These are phyloP conservation scores for Dysphania ambrosioides DNA, from an alignment of 148 eudicot genomes.

Conservation along the genomic window DNA sequence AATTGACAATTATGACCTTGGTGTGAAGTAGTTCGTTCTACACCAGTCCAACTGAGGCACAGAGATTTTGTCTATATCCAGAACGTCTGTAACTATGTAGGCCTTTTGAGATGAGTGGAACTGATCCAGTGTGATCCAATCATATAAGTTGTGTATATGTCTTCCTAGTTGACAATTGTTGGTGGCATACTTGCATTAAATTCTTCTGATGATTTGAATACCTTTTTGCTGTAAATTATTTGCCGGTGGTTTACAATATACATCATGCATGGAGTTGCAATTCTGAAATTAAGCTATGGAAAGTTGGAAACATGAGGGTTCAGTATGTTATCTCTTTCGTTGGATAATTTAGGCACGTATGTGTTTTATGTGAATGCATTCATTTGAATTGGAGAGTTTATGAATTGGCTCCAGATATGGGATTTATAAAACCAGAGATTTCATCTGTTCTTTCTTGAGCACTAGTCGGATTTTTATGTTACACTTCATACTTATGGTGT, in stretches of 20 bases:
- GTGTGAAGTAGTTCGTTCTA: background rate
- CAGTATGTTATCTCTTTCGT: background rate
- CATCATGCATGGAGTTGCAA: background rate
- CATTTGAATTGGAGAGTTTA: background rate
- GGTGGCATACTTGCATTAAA: background rate
- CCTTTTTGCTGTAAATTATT: constrained; percentile 1
- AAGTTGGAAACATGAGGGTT: background rate
- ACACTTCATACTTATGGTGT: background rate
- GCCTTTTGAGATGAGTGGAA: background rate
- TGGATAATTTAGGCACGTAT: background rate
- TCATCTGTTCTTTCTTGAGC: background rate
- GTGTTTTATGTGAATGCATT: background rate
- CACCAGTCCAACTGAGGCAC: background rate
- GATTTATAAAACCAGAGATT: background rate
- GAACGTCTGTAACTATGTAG: background rate
- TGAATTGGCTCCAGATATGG: background rate
- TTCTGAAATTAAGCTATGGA: background rate
- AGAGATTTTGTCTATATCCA: background rate
- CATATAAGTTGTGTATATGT: constrained; percentile 3
- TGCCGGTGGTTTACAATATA: background rate
- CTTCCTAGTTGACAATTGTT: constrained; percentile 1
- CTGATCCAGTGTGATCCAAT: constrained; percentile 1
- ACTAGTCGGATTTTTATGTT: background rate
- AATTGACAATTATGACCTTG: background rate
- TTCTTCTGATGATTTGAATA: background rate